phyloP scores from a whole-genome alignment of 2,329 filamentous ascomycete species.

The Trichoderma citrinoviride region DNA sequence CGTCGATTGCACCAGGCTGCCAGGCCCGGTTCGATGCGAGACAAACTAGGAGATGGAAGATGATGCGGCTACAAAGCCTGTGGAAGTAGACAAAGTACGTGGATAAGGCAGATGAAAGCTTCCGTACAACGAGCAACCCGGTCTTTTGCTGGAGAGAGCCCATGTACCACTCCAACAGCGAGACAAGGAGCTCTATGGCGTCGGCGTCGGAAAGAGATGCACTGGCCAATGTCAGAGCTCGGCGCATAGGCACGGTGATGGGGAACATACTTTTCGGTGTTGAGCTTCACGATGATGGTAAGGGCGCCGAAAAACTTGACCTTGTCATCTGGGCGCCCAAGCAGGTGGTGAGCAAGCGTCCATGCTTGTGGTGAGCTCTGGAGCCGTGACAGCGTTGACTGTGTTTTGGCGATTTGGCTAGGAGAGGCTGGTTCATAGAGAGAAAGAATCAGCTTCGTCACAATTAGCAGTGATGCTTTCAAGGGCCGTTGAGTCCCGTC shows the following conservation, averaged over 20 bases:
- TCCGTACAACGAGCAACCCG: constrained; percentile 63
- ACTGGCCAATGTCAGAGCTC: constrained; percentile 30
- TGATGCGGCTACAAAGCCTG: constrained; percentile 61
- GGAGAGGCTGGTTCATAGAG: constrained; percentile 54
- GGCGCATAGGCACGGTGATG: background rate
- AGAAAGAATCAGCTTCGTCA: constrained; percentile 46
- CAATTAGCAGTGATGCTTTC: constrained; percentile 22
- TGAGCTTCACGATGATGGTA: constrained; percentile 91
- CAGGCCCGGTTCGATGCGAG: constrained; percentile 40
- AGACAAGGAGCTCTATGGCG: constrained; percentile 57
- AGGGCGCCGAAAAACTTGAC: constrained; percentile 90
- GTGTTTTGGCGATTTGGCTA: constrained; percentile 50
- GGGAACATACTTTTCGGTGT: constrained; percentile 70
- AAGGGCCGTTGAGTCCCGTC: background rate
- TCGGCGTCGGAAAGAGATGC: constrained; percentile 55
- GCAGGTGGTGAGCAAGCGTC: constrained; percentile 75
- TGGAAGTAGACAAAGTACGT: constrained; percentile 73
- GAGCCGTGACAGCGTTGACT: constrained; percentile 73
- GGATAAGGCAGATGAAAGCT: constrained; percentile 73
- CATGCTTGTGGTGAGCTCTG: constrained; percentile 81
- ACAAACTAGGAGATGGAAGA: constrained; percentile 59
- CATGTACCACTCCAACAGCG: constrained; percentile 62
- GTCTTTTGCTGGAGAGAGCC: constrained; percentile 50
- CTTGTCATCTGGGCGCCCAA: constrained; percentile 67
- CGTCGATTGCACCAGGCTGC: constrained; percentile 26